phyloP scores from a whole-genome alignment of 179 eudicot species.

The Pouteria campechiana region DNA sequence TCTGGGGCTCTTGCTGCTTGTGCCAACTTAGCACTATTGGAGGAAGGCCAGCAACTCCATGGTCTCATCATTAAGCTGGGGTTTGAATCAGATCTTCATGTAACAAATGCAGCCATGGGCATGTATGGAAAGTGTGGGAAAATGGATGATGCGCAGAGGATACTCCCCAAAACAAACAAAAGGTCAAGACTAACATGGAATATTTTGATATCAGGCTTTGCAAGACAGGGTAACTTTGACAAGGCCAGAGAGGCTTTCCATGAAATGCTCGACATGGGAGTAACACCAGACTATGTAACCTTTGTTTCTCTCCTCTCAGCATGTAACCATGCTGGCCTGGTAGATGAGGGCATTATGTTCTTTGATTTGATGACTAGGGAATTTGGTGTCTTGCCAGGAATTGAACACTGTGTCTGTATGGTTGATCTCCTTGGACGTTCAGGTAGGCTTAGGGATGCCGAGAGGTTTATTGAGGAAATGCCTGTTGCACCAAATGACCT shows the following conservation, averaged over 20 bases:
- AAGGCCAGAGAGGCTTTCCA: constrained; percentile 48
- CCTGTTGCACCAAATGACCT: constrained; percentile 61
- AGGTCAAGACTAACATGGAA: constrained; percentile 62
- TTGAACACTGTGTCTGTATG: constrained; percentile 73
- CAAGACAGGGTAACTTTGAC: constrained; percentile 50
- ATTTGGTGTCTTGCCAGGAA: constrained; percentile 48
- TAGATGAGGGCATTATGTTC: constrained; percentile 56
- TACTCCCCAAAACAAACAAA: constrained; percentile 40
- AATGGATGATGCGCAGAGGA: constrained; percentile 43
- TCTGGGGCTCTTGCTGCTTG: constrained; percentile 64
- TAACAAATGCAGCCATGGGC: constrained; percentile 52
- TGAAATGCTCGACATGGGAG: constrained; percentile 27
- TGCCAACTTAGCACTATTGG: constrained; percentile 54
- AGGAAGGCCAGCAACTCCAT: constrained; percentile 66
- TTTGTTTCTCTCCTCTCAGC: constrained; percentile 61
- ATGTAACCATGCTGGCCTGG: constrained; percentile 58
- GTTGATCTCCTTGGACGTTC: constrained; percentile 74
- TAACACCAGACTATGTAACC: constrained; percentile 51
- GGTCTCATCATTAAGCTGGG: constrained; percentile 42
- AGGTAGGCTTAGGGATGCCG: constrained; percentile 57
- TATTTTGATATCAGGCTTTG: constrained; percentile 51
- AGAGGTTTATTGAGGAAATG: constrained; percentile 46
- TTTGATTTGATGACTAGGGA: constrained; percentile 40
- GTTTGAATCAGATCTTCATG: constrained; percentile 32
- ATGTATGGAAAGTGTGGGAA: constrained; percentile 85